Percentiles rank a stretch among this genome's conserved stretches.
Evolutionary conservation across 2,329 filamentous ascomycete species (phyloP).

Genomic region (Hypoxylon sp.): DNA sequence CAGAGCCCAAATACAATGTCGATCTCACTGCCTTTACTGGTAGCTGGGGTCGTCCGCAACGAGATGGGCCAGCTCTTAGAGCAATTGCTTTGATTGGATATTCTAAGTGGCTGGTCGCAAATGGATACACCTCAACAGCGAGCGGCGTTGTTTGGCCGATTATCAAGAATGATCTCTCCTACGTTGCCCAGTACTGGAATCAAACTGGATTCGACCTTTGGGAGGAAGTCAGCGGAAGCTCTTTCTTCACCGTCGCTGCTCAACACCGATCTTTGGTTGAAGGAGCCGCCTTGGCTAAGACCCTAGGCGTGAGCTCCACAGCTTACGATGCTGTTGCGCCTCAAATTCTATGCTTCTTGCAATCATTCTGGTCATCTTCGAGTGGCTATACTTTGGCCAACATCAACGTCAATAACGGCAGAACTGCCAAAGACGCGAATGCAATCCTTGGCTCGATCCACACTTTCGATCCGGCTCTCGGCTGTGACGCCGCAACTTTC

Average conservation of each 20-base stretch:
- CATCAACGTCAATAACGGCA: constrained; percentile 72
- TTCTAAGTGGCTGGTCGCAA: constrained; percentile 77
- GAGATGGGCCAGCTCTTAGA: constrained; percentile 83
- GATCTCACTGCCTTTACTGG: constrained; percentile 76
- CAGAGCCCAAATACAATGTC: constrained; percentile 81
- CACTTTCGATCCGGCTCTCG: constrained; percentile 76
- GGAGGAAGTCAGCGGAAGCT: constrained; percentile 84
- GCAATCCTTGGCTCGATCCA: constrained; percentile 77
- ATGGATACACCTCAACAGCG: constrained; percentile 73
- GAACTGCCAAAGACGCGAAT: constrained; percentile 80
- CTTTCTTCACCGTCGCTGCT: constrained; percentile 82
- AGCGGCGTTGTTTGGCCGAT: constrained; percentile 77
- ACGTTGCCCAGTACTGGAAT: constrained; percentile 81
- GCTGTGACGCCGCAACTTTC: constrained; percentile 79
- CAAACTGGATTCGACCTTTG: constrained; percentile 81
- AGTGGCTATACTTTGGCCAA: constrained; percentile 78
- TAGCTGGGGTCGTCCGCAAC: constrained; percentile 82
- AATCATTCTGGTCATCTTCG: constrained; percentile 78
- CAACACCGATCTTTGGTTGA: constrained; percentile 79
- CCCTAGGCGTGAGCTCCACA: constrained; percentile 72
- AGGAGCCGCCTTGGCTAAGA: constrained; percentile 75
- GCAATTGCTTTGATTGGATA: constrained; percentile 82
- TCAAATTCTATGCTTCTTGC: constrained; percentile 79
- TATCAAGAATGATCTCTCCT: constrained; percentile 81
- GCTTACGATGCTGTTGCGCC: constrained; percentile 77